Base-by-base conservation (phyloP, 2,329 filamentous ascomycete species). In the Pseudomassariella vexata region DNA sequence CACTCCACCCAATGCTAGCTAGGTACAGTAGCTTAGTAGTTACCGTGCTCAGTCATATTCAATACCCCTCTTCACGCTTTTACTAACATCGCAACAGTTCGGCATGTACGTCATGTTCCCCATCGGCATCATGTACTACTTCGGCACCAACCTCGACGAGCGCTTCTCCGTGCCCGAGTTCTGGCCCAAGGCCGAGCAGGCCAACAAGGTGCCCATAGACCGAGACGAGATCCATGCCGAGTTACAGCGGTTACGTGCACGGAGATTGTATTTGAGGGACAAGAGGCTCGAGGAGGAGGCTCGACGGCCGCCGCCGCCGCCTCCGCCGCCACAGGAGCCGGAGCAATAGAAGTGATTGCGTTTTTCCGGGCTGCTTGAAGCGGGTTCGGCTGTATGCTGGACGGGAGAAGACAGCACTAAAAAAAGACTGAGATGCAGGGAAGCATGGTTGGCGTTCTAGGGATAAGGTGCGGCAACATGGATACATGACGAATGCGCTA, bases 81-180 rank as follows among this genome's bases (percentile, higher is more conserved):
- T 28, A 15, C 24, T 36, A 16, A n/a, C 20, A 15, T 27, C 16
- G 19, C 11, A 25, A 35, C 41, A 95, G 90, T 98, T 98, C 61
- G 89, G 90, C 67, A 85, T 94, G 75, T 98, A 98, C 68, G 82
- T 98, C 67, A 82, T 95, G 74, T 98, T 98, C 65, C 92, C 92
- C 12, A 96, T 98, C 52, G 88, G 86, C 49, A 89, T 92, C 70
- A 98, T 98, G 92, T 96, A 94, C 73, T 98, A 98, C 70, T 98
- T 96, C 62, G 92, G 92, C 56, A 95, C 89, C 35, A 98, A 98
- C 62, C 85, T 98, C 55, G 92, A 98, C 63, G 75, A 82, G 46
- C 82, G 87, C 43, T 98, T 98, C 69, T 66, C 75, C 28, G 86
- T 96, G 2, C 80, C 84, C 15, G 85, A 83, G 36, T 98, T 98